Percentiles rank a stretch among this genome's conserved stretches.
Evolutionary conservation across 352 stramenopile genomes (phyloP).

Genomic region (Globisporangium echinulatum): DNA sequence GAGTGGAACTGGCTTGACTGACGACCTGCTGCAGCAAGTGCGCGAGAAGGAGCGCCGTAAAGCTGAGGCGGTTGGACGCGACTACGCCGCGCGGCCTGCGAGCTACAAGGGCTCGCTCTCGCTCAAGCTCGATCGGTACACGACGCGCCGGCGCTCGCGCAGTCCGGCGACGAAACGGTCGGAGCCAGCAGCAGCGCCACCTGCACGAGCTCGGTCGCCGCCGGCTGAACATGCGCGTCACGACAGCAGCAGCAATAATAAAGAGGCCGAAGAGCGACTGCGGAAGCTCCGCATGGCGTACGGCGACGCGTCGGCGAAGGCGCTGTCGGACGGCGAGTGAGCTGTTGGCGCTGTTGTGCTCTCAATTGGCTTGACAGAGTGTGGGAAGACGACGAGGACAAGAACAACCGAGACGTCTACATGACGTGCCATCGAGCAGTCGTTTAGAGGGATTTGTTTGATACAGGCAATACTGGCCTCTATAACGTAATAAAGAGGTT

Average conservation of each 20-base stretch:
- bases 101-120: slow-evolving; percentile 92
- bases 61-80: slow-evolving; percentile 79
- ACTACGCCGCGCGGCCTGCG: slow-evolving; percentile 86
- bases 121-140: slow-evolving; percentile 88
- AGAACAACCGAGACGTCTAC: no score
- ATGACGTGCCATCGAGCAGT: no score
- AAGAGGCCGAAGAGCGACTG: slow-evolving; percentile 56
- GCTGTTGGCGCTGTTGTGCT: background rate
- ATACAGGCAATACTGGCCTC: no score
- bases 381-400: no score
- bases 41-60: slow-evolving; percentile 88
- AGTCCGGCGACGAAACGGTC: slow-evolving; percentile 56
- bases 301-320: slow-evolving; percentile 61
- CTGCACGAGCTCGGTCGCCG: slow-evolving; percentile 3
- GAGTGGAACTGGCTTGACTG: slow-evolving; percentile 26
- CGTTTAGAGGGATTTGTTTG: no score
- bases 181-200: slow-evolving; percentile 35
- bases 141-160: slow-evolving; percentile 54
- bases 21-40: slow-evolving; percentile 89
- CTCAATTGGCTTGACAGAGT: background rate
- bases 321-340: slow-evolving; percentile 13
- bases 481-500: no score
- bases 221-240: background rate
- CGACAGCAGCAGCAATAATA: slow-evolving; percentile 11
- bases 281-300: slow-evolving; percentile 73